Evolutionary conservation across 1,284 basidiomycete species (phyloP).

Genomic region (Salmacisia buchloeana): DNA sequence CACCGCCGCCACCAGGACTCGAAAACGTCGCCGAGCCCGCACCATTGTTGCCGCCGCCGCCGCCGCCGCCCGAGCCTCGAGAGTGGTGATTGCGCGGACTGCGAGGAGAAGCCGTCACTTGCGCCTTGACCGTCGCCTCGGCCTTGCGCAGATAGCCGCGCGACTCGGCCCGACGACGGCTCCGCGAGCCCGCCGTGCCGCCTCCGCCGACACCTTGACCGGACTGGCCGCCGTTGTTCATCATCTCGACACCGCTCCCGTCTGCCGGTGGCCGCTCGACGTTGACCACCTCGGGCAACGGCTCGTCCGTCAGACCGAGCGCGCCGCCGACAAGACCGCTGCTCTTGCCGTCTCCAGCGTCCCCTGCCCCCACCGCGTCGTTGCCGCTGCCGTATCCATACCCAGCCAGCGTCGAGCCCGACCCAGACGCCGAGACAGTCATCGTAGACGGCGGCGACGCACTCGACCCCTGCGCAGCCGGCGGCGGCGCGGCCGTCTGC

Average conservation of each 20-base stretch:
- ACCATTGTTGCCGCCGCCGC: background rate
- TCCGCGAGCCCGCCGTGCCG: background rate
- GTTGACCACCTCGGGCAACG: background rate
- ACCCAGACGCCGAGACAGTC: too few relatives aligned
- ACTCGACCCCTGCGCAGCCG: too few relatives aligned
- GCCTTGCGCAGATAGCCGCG: slow-evolving; percentile 27
- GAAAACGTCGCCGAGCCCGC: background rate
- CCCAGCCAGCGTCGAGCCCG: background rate
- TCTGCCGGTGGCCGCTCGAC: slow-evolving; percentile 13
- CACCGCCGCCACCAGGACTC: too few relatives aligned
- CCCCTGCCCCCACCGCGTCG: background rate
- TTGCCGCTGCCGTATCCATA: slow-evolving; percentile 1
- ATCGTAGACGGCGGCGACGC: too few relatives aligned
- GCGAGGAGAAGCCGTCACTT: slow-evolving; percentile 21
- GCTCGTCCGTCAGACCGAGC: slow-evolving; percentile 1
- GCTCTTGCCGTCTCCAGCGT: background rate
- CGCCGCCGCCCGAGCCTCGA: background rate
- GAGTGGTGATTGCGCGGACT: slow-evolving; percentile 17
- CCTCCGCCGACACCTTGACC: too few relatives aligned
- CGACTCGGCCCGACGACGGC: slow-evolving; percentile 19
- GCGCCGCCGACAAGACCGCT: background rate
- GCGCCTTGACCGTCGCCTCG: slow-evolving; percentile 19
- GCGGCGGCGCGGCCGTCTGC: too few relatives aligned
- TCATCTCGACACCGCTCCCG: too few relatives aligned
- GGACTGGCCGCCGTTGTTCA: slow-evolving; percentile 13